phyloP scores from a whole-genome alignment of 1,139 yeast genomes.

The Saccharomycopsis crataegensis region DNA sequence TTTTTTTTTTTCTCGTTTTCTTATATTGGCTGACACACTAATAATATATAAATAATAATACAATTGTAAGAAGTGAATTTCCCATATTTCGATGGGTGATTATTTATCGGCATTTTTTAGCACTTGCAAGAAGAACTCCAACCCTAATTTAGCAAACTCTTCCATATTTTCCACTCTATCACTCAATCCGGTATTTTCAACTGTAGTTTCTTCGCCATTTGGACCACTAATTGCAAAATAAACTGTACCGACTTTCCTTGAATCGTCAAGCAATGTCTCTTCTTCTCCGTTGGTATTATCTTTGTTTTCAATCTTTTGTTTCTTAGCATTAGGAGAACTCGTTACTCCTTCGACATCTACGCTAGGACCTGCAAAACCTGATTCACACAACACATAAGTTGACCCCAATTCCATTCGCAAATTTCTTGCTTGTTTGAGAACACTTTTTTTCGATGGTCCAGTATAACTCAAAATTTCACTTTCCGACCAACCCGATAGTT shows the following conservation, averaged over 20 bases:
- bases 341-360: slow-evolving; percentile 23
- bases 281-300: slow-evolving; percentile 17
- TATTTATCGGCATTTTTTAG: slow-evolving; percentile 22
- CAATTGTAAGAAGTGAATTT: background rate
- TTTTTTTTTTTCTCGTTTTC: no score
- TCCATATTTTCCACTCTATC: slow-evolving; percentile 67
- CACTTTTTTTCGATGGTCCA: slow-evolving; percentile 57
- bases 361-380: slow-evolving; percentile 82
- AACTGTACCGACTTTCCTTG: slow-evolving; percentile 50
- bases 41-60: no score
- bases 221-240: slow-evolving; percentile 71
- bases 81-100: no score
- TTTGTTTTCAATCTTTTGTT: slow-evolving; percentile 15
- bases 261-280: background rate
- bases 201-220: slow-evolving; percentile 43
- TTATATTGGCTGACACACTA: no score
- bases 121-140: slow-evolving; percentile 48
- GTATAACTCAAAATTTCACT: slow-evolving; percentile 63
- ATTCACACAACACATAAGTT: slow-evolving; percentile 73
- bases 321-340: slow-evolving; percentile 13
- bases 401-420: slow-evolving; percentile 75
- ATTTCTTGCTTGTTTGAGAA: slow-evolving; percentile 61
- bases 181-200: slow-evolving; percentile 37
- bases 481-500: slow-evolving; percentile 71
- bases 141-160: slow-evolving; percentile 60